Percentiles rank a stretch among this genome's conserved stretches.
These are phyloP conservation scores for Anthostomella pinea DNA, from an alignment of 2,329 filamentous ascomycete genomes.

Conservation along the genomic window DNA sequence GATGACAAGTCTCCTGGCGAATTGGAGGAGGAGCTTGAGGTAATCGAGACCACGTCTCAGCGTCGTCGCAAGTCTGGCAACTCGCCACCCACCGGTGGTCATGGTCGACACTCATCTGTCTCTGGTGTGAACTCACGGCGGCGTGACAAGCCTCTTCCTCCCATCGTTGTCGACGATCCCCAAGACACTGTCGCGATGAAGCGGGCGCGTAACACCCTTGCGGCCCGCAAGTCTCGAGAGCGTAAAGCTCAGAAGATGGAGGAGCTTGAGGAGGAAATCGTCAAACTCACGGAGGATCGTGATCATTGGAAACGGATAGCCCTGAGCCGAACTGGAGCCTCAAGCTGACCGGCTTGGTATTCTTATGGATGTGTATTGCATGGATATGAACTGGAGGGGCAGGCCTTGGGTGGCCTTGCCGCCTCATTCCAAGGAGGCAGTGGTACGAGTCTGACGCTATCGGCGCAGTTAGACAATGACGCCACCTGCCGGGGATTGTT, in stretches of 20 bases:
- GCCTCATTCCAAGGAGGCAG: slow-evolving; percentile 22
- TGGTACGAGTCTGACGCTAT: slow-evolving; percentile 27
- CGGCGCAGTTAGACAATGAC: slow-evolving; percentile 22
- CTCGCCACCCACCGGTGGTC: slow-evolving; percentile 40
- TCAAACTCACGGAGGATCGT: slow-evolving; percentile 63
- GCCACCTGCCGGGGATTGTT: slow-evolving; percentile 22
- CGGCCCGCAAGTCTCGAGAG: slow-evolving; percentile 87
- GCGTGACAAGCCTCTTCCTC: slow-evolving; percentile 76
- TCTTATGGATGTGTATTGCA: slow-evolving; percentile 21
- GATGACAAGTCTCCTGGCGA: slow-evolving; percentile 42
- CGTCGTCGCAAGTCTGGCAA: slow-evolving; percentile 47
- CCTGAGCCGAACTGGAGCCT: slow-evolving; percentile 37
- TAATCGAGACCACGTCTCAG: slow-evolving; percentile 38
- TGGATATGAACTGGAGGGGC: slow-evolving; percentile 34
- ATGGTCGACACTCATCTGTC: slow-evolving; percentile 62
- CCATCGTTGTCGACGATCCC: slow-evolving; percentile 73
- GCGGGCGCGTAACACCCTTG: slow-evolving; percentile 89
- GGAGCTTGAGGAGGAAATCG: slow-evolving; percentile 70
- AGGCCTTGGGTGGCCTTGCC: slow-evolving; percentile 20
- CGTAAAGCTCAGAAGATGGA: slow-evolving; percentile 77
- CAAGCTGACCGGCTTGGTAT: slow-evolving; percentile 27
- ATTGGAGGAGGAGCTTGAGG: slow-evolving; percentile 49
- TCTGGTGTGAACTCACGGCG: slow-evolving; percentile 71
- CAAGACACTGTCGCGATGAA: slow-evolving; percentile 78
- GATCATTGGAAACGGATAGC: slow-evolving; percentile 64